Evolutionary conservation across 768 basidiomycete genomes (phyloP).

Genomic region (Imleria badia): DNA sequence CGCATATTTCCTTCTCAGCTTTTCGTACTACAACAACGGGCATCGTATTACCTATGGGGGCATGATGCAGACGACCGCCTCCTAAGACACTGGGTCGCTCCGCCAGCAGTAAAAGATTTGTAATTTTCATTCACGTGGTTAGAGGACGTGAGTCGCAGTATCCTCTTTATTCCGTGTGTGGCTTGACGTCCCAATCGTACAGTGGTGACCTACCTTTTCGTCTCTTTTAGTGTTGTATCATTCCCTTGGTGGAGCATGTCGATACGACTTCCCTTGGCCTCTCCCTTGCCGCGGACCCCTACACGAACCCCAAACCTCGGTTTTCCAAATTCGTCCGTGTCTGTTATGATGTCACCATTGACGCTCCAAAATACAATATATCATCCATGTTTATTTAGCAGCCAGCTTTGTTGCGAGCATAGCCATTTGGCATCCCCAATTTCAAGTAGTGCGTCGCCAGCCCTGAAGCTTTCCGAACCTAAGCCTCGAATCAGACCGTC

Average conservation of each 20-base stretch:
- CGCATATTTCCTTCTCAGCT: constrained; percentile 62
- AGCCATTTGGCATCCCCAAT: background rate
- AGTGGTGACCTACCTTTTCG: background rate
- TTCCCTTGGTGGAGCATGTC: background rate
- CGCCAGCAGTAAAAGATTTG: constrained; percentile 27
- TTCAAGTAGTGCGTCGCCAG: background rate
- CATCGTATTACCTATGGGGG: constrained; percentile 65
- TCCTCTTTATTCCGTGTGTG: background rate
- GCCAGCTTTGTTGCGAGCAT: no score
- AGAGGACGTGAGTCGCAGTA: constrained; percentile 10
- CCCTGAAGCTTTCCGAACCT: background rate
- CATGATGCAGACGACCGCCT: constrained; percentile 37
- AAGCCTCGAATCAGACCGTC: background rate
- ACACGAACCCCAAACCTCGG: background rate
- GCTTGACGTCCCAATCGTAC: constrained; percentile 3
- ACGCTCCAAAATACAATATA: constrained; percentile 8
- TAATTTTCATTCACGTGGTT: constrained; percentile 5
- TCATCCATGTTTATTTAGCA: constrained; percentile 1
- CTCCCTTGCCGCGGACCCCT: background rate
- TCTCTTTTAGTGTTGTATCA: constrained; percentile 12
- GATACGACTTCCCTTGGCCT: background rate
- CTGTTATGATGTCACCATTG: background rate
- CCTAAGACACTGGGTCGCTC: constrained; percentile 23
- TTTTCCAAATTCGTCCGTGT: constrained; percentile 1
- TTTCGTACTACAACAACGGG: constrained; percentile 48